A percentile compares a stretch with the other conserved stretches of the same genome.
phyloP scores from a whole-genome alignment of 169 alveolate genomes.

The Eimeria acervulina region DNA sequence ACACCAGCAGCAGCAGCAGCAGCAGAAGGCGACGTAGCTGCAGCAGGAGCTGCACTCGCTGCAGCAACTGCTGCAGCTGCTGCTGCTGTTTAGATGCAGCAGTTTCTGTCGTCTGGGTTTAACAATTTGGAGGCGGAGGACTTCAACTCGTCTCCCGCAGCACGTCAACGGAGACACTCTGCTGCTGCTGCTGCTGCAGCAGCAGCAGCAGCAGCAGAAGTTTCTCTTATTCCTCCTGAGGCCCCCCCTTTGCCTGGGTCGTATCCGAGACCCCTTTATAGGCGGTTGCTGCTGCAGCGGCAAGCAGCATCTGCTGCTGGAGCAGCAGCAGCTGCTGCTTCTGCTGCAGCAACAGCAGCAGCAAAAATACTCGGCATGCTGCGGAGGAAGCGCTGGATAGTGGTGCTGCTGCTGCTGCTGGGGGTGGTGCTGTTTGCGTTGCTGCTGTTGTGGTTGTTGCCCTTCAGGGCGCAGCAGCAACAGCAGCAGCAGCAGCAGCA shows the following conservation, averaged over 20 bases:
- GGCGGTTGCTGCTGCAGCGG: background rate
- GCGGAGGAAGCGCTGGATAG: background rate
- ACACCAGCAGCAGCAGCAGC: background rate
- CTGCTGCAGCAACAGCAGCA: conserved; percentile 66
- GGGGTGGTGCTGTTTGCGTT: background rate
- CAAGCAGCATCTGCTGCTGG: background rate
- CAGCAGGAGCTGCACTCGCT: background rate
- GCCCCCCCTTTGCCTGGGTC: background rate
- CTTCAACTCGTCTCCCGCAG: background rate
- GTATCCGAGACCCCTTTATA: background rate
- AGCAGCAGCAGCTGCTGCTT: conserved; percentile 4
- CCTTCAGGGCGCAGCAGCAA: background rate
- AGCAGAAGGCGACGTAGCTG: background rate
- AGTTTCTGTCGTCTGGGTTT: background rate
- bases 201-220: conserved; percentile 4
- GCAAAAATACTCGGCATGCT: background rate
- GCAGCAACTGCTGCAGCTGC: background rate
- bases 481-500: conserved; percentile 27
- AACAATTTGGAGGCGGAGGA: background rate
- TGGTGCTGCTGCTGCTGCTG: background rate
- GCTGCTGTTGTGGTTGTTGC: background rate
- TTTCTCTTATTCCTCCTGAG: background rate
- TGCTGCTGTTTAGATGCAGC: background rate
- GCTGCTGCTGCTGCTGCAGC: conserved; percentile 65
- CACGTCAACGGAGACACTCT: background rate